Evolutionary conservation across 257 asterid species (phyloP).

Genomic region (Capsicum pubescens): DNA sequence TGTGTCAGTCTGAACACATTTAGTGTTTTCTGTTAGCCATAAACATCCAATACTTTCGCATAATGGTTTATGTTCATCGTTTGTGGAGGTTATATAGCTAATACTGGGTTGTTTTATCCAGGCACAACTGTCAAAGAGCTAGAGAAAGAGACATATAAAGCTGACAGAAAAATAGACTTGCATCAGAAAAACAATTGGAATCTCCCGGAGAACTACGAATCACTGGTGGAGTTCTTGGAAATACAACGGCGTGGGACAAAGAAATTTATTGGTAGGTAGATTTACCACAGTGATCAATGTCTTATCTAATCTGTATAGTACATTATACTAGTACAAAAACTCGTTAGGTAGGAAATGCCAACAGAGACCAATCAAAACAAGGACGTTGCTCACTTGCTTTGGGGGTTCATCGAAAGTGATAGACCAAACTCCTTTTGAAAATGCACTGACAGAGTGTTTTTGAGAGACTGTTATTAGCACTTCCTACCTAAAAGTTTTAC

Average conservation of each 20-base stretch:
- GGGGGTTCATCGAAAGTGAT: neutral
- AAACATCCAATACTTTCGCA: neutral
- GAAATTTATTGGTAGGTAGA: slow-evolving; percentile 28
- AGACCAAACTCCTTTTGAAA: neutral
- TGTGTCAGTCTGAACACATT: neutral
- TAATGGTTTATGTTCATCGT: neutral
- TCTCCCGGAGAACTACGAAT: slow-evolving; percentile 50
- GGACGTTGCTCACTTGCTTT: slow-evolving; percentile 5
- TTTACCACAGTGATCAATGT: slow-evolving; percentile 1
- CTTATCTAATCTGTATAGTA: neutral
- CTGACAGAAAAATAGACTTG: neutral
- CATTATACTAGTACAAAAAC: neutral
- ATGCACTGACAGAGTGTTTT: neutral
- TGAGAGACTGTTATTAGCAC: neutral
- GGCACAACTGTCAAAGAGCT: slow-evolving; percentile 38
- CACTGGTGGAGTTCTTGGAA: slow-evolving; percentile 38
- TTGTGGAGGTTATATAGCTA: neutral
- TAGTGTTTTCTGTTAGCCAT: neutral
- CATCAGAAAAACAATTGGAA: neutral
- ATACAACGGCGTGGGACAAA: slow-evolving; percentile 39
- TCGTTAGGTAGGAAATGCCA: slow-evolving; percentile 7
- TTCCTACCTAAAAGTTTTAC: neutral
- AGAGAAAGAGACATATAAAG: neutral
- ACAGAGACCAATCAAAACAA: neutral
- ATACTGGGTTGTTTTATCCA: slow-evolving; percentile 23